phyloP scores from a whole-genome alignment of 257 asterid species.

The Ocimum tenuiflorum region DNA sequence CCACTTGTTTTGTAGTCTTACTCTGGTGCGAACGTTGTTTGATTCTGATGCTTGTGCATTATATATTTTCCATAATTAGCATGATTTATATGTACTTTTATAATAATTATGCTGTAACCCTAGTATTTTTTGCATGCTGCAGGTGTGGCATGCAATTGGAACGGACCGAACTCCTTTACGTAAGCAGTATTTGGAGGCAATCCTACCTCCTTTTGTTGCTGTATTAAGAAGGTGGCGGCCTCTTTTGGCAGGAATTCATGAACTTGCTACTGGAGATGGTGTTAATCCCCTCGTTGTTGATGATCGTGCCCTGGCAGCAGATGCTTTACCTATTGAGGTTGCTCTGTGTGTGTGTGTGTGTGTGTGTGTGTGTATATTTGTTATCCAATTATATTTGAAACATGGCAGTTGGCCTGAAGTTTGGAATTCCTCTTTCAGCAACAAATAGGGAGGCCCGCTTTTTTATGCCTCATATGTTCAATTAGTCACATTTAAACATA shows the following conservation, averaged over 20 bases:
- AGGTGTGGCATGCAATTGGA: constrained; percentile 93
- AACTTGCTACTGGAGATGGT: constrained; percentile 89
- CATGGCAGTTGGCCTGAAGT: constrained; percentile 16
- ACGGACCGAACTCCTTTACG: constrained; percentile 75
- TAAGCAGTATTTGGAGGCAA: constrained; percentile 82
- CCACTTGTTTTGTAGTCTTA: constrained; percentile 9
- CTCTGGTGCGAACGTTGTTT: not conserved
- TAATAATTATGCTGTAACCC: constrained; percentile 15
- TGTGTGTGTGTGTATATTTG: too few relatives aligned
- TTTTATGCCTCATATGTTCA: not conserved
- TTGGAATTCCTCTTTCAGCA: constrained; percentile 5
- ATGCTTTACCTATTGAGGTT: constrained; percentile 94
- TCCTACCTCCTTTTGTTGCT: constrained; percentile 95
- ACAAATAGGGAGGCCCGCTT: not conserved
- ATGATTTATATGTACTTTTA: constrained; percentile 4
- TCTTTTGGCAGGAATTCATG: constrained; percentile 94
- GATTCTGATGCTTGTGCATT: constrained; percentile 15
- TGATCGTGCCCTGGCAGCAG: constrained; percentile 96
- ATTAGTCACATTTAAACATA: not conserved
- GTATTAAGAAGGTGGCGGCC: constrained; percentile 97
- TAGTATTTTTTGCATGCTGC: constrained; percentile 26
- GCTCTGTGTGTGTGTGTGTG: too few relatives aligned
- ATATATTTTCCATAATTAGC: constrained; percentile 11
- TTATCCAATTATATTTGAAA: constrained; percentile 17
- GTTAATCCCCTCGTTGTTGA: constrained; percentile 85